Evolutionary conservation across 192 early-diverging fungal genomes (phyloP).

Genomic region (Dissophora ornata): DNA sequence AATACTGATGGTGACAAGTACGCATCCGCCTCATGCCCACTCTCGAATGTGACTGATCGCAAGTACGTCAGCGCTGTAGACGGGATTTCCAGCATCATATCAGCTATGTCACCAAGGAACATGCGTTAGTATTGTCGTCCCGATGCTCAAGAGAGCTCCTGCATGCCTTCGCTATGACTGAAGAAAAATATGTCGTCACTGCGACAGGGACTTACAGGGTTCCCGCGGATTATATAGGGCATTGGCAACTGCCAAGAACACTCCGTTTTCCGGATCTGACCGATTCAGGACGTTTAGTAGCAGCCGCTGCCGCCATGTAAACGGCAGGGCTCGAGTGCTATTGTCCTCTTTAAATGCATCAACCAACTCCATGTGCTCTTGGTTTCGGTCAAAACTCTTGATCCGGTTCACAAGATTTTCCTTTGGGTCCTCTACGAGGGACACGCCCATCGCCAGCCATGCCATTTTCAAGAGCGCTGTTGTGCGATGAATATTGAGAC

Average conservation of each 20-base stretch:
- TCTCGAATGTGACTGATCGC: slow-evolving; percentile 22
- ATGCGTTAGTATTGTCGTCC: too few species aligned
- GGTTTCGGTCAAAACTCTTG: slow-evolving; percentile 1
- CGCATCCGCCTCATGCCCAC: slow-evolving; percentile 31
- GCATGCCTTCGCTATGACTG: too few species aligned
- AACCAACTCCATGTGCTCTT: slow-evolving; percentile 5
- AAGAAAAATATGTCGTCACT: too few species aligned
- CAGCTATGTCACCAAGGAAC: too few species aligned
- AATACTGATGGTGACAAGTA: slow-evolving; percentile 26
- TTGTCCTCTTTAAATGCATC: slow-evolving; percentile 35
- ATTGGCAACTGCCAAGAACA: slow-evolving; percentile 19
- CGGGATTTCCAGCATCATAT: slow-evolving; percentile 34
- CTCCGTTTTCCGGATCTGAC: slow-evolving; percentile 4
- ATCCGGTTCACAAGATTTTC: slow-evolving; percentile 16
- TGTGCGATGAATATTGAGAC: slow-evolving; percentile 12
- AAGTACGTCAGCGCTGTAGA: slow-evolving; percentile 14
- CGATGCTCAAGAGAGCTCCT: too few species aligned
- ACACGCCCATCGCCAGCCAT: slow-evolving; percentile 20
- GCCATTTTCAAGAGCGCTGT: slow-evolving; percentile 31
- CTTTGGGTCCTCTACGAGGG: slow-evolving; percentile 13
- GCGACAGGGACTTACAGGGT: slow-evolving; percentile 17
- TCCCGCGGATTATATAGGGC: slow-evolving; percentile 25
- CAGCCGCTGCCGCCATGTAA: slow-evolving; percentile 23
- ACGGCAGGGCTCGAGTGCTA: slow-evolving; percentile 5
- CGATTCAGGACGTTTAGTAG: slow-evolving; percentile 13